Conservation (phyloP, 352 stramenopile genomes). For the Phytopythium oedochilum region DNA sequence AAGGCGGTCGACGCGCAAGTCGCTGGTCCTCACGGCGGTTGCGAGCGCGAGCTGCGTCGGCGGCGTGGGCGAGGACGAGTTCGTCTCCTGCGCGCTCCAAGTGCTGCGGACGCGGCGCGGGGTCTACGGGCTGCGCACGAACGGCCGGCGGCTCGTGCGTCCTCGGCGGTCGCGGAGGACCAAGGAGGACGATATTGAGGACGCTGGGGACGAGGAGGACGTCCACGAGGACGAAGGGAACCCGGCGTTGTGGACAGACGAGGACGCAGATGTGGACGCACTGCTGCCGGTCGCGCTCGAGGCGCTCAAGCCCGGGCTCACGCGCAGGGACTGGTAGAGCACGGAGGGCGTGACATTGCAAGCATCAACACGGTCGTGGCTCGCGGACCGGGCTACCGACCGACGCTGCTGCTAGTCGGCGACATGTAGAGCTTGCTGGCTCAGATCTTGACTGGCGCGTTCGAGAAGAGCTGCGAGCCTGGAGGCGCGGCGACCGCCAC, state of each 20-base stretch:
- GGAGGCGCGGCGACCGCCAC: conserved; percentile 10
- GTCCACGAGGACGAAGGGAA: conserved; percentile 3
- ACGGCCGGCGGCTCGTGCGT: conserved; percentile 22
- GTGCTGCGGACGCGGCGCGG: conserved; percentile 35
- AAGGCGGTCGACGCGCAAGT: no score
- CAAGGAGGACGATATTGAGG: background rate
- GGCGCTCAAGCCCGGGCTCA: background rate
- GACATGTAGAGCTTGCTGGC: no score
- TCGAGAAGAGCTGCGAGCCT: conserved; percentile 23
- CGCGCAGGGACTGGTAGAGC: background rate
- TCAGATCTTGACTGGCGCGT: conserved; percentile 42
- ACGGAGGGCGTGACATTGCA: background rate
- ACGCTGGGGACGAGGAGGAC: background rate
- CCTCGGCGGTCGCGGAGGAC: background rate
- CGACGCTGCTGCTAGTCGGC: no score
- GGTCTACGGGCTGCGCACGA: conserved; percentile 43
- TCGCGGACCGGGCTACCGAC: no score
- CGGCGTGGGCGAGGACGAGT: conserved; percentile 59
- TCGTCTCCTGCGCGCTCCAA: conserved; percentile 50
- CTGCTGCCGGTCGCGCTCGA: background rate
- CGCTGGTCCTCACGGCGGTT: no score
- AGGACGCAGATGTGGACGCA: background rate
- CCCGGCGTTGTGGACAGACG: background rate
- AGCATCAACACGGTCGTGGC: background rate
- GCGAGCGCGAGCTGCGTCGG: conserved; percentile 9